Evolutionary conservation across 176 grass and related monocot genomes (phyloP), one percentile per base, ranked within the genome.

Genomic region (Cenchrus americanus): DNA sequence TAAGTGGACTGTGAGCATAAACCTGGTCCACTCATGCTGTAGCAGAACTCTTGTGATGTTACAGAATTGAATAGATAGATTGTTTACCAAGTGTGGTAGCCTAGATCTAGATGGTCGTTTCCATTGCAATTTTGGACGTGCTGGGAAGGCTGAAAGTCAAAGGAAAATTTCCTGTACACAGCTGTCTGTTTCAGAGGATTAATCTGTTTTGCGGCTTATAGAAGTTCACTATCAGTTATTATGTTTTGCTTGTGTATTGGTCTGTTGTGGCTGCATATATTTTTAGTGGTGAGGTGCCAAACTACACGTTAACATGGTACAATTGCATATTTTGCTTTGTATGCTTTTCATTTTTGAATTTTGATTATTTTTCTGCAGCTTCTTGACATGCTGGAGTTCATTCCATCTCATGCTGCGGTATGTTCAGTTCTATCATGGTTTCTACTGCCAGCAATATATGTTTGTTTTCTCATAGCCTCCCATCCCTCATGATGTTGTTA

Each of bases 361-460:
- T 66, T 37, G 34, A 37, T 37, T 37, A 37, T 58, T 88, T 88
- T 69, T 82, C 52, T 95, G 86, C 86, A 98, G 95, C 86, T 98
- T 82, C 75, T 98, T 58, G 95, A 98, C 74, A 94, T 91, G 87
- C 87, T 98, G 87, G 91, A 98, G 69, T 88, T 93, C 69, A 86
- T 98, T 83, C 95, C 95, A 43, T 93, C 95, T 81, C 95, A 98
- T 91, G 89, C 90, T 71, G 95, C 91, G 85, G 95, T 98, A 98
- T 89, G 92, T 79, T 85, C 52, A 79, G 32, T 69, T 94, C 26
- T 80, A 79, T 66, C 22, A 42, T 73, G 14, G 15, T 37, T 92
- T 75, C 34, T 85, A 81, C 12, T 48, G 50, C 19, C 46, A 7
- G 43, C 14, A 13, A 48, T 84, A 14, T 77, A 12, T 76, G 43